A percentile compares a stretch with the other conserved stretches of the same genome.
These are phyloP conservation scores for Ceratobasidium sp. DNA, from an alignment of 1,284 basidiomycete genomes.

Conservation along the genomic window DNA sequence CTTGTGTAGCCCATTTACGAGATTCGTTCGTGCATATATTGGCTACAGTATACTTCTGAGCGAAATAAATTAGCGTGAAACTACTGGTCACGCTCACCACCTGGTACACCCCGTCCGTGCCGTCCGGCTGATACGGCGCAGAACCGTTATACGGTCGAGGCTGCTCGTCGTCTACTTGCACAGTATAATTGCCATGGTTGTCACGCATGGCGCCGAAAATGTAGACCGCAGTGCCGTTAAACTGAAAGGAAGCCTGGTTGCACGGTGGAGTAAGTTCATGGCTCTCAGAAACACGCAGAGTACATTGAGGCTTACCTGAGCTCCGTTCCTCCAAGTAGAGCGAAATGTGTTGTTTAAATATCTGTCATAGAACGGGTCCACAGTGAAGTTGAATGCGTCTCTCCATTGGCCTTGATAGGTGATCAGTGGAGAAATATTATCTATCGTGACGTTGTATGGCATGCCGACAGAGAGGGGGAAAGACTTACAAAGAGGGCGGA, in stretches of 20 bases:
- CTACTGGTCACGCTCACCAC: background rate
- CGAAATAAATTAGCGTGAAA: background rate
- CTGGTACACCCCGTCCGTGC: conserved; percentile 14
- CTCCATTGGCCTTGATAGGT: conserved; percentile 25
- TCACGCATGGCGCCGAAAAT: conserved; percentile 33
- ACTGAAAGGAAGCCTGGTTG: background rate
- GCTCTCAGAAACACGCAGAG: background rate
- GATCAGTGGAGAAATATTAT: conserved; percentile 31
- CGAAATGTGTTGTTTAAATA: conserved; percentile 11
- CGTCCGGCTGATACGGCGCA: conserved; percentile 9
- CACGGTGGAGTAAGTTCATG: background rate
- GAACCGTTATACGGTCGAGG: conserved; percentile 6
- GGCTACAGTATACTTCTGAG: background rate
- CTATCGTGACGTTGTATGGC: conserved; percentile 37
- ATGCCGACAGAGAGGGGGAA: no score
- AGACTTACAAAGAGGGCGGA: no score
- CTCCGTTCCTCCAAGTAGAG: background rate
- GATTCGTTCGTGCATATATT: background rate
- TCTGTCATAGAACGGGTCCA: background rate
- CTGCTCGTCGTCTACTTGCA: background rate
- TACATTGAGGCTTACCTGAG: background rate
- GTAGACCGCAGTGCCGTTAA: conserved; percentile 27
- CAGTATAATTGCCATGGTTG: conserved; percentile 14
- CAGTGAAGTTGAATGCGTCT: background rate
- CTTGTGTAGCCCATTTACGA: conserved; percentile 4